These are phyloP conservation scores for Sclerotinia trifoliorum DNA, from an alignment of 2,329 filamentous ascomycete species.

Conservation along the genomic window DNA sequence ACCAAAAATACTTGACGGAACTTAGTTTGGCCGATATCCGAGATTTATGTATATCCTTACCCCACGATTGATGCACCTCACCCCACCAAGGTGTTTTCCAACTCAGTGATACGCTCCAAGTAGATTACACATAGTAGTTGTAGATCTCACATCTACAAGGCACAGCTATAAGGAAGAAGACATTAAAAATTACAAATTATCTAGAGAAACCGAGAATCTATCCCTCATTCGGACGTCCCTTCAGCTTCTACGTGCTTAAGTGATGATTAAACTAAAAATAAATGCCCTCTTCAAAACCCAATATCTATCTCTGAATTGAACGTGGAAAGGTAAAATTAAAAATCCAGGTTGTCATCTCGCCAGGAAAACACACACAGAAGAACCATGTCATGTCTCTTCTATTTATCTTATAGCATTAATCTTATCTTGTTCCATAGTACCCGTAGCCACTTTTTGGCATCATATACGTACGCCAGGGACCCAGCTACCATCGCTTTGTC, in stretches of 20 bases:
- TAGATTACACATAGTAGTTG: background rate
- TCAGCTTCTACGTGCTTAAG: no score
- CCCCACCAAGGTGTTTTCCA: background rate
- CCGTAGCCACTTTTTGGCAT: conserved; percentile 9
- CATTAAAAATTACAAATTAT: no score
- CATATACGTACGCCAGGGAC: conserved; percentile 6
- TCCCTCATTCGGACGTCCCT: no score
- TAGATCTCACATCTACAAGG: background rate
- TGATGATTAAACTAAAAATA: no score
- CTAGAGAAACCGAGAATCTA: no score
- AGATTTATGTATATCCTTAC: background rate
- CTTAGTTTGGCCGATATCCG: conserved; percentile 11
- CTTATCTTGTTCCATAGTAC: conserved; percentile 10
- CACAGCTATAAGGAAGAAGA: background rate
- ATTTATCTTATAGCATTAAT: conserved; percentile 7
- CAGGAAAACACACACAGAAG: background rate
- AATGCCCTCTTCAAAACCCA: no score
- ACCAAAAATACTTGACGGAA: background rate
- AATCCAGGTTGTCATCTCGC: no score
- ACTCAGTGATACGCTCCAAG: background rate
- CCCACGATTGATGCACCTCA: background rate
- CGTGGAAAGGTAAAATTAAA: background rate
- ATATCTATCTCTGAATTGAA: background rate
- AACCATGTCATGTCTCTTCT: conserved; percentile 4
- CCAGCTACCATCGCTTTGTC: conserved; percentile 5